Base-by-base conservation (phyloP, 2,329 filamentous ascomycete species). In the Pyricularia sp. region DNA sequence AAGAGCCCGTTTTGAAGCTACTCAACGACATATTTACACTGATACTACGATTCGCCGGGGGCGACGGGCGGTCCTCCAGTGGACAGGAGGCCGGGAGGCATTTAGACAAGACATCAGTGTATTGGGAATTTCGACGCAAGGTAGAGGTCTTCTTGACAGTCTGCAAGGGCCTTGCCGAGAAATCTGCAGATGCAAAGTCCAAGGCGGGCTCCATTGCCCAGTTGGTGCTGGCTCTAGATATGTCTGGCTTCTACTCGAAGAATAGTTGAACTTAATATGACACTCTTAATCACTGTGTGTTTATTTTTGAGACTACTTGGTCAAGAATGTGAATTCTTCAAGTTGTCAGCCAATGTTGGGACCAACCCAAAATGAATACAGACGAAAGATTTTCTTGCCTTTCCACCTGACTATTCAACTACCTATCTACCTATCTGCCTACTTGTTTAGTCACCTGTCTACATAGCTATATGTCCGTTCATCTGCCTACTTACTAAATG, bases 21-120 rank as follows among this genome's bases (percentile, higher is more conserved):
- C 77, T 96, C 0, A 89, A 96, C 67, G 88, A 89, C 22, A 89
- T 93, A 1, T 93, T 96, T 68, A 78, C 80, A 0, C 75, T 84
- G 0, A 82, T 96, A n/a, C 77, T 96, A 12, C 78, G 81, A 13
- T 94, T 94, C 71, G 26, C 53, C 16, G n/a, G 4, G 2, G 59
- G n/a, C 64, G 28, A 22, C 19, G 35, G 57, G 55, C 26, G 3
- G 13, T 75, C 77, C 59, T 60, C 35, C 10, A 26, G 26, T 30
- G 24, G 22, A 30, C 8, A 19, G 13, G 55, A 28, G 5, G 24
- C 1, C 26, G 30, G 44, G 24, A 16, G 12, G 2, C 24, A 68
- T 77, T 66, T 73, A 31, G 66, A 70, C 26, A 68, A 68, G 49
- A 67, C 66, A 60, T 74, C 80, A 22, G 72, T 93, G 16, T 91